Evolutionary conservation across 306 rosid genomes (phyloP).

Genomic region (Glycine latifolia): DNA sequence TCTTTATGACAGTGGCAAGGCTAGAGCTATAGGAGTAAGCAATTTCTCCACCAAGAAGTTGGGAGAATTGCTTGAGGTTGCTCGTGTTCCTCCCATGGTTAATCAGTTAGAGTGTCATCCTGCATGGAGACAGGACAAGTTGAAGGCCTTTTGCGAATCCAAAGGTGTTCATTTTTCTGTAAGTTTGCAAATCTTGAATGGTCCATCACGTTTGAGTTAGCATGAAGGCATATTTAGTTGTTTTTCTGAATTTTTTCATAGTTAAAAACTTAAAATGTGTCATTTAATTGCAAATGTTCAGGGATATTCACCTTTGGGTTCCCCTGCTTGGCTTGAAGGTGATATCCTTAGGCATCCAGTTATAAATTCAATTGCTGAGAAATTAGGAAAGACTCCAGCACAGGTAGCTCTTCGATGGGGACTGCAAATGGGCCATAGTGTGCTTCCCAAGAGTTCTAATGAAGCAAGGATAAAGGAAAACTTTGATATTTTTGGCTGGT

Average conservation of each 20-base stretch:
- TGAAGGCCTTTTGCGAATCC: conserved; percentile 61
- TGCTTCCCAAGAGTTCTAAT: conserved; percentile 32
- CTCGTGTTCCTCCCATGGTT: conserved; percentile 72
- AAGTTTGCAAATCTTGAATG: conserved; percentile 42
- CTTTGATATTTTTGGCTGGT: conserved; percentile 32
- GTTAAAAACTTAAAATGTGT: not conserved
- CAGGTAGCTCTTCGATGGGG: conserved; percentile 42
- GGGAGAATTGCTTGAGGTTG: conserved; percentile 55
- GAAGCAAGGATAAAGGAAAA: conserved; percentile 20
- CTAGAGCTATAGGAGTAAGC: conserved; percentile 75
- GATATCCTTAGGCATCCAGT: conserved; percentile 68
- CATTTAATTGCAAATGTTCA: conserved; percentile 36
- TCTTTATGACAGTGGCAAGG: conserved; percentile 67
- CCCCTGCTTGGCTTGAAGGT: conserved; percentile 64
- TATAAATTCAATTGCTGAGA: conserved; percentile 52
- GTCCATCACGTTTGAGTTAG: too few relatives aligned
- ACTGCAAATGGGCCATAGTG: conserved; percentile 35
- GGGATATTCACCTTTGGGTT: conserved; percentile 43
- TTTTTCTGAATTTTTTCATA: not conserved
- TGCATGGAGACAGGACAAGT: conserved; percentile 65
- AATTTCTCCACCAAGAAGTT: conserved; percentile 74
- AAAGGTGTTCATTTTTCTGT: conserved; percentile 71
- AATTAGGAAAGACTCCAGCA: conserved; percentile 54
- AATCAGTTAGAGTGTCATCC: conserved; percentile 79
- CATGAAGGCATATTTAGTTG: too few relatives aligned